Evolutionary conservation across 1,284 basidiomycete genomes (phyloP).

Genomic region (Melanopsichium pennsylvanicum): DNA sequence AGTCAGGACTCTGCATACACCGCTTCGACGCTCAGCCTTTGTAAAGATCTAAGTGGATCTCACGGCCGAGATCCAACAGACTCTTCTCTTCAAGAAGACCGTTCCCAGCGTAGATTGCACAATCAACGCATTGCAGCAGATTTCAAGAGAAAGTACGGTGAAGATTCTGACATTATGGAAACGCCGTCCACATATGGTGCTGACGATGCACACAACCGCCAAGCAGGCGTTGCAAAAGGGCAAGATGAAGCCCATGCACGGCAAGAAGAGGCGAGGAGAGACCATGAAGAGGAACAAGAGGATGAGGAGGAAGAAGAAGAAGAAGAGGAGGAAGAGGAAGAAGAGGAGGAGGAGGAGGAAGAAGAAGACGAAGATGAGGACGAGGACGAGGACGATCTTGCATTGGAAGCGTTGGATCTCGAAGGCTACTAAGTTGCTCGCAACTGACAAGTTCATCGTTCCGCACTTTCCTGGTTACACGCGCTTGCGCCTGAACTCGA

Average conservation of each 20-base stretch:
- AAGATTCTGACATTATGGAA: not conserved
- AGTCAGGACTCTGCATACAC: not conserved
- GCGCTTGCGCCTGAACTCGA: too few relatives aligned
- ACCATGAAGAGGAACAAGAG: not conserved
- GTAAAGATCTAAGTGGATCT: too few relatives aligned
- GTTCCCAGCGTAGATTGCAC: too few relatives aligned
- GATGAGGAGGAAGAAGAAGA: constrained; percentile 29
- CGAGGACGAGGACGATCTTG: constrained; percentile 96
- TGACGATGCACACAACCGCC: not conserved
- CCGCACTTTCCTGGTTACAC: too few relatives aligned
- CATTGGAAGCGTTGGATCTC: constrained; percentile 97
- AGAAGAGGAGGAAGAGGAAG: constrained; percentile 37
- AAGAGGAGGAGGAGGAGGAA: constrained; percentile 33
- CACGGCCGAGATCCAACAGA: too few relatives aligned
- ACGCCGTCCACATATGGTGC: not conserved
- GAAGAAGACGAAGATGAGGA: constrained; percentile 92
- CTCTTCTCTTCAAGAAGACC: too few relatives aligned
- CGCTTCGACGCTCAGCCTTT: not conserved
- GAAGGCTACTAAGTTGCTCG: constrained; percentile 32
- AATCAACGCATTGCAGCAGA: too few relatives aligned
- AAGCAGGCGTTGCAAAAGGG: not conserved
- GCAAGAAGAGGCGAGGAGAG: not conserved
- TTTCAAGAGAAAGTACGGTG: not conserved
- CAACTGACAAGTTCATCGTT: too few relatives aligned
- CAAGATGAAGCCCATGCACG: not conserved